Evolutionary conservation across 1,139 yeast genomes (phyloP), one percentile per base, ranked within the genome.

Genomic region (Diutina rugosa): DNA sequence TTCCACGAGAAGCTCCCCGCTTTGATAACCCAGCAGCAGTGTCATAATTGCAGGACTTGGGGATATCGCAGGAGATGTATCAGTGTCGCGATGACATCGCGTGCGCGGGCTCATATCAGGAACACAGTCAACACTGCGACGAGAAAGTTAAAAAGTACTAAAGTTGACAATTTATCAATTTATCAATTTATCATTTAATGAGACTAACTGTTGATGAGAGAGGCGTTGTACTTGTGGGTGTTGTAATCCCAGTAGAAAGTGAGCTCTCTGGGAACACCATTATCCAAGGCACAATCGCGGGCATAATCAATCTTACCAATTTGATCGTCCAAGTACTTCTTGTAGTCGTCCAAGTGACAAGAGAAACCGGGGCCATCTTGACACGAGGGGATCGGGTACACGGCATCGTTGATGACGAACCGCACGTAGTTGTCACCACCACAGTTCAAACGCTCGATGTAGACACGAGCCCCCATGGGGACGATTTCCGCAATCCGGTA

Each of bases 291-390:
- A 16, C 53, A 49, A 16, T 29, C 53, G 6, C 8, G 4, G 14
- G 3, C 16, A 12, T 68, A 70, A 56, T 68, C 63, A 51, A 65
- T 63, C n/a, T 65, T 71, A 6, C 64, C 64, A 56, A 75, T 62
- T 63, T 75, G 72, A 10, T 63, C 60, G 16, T 68, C 65, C 32
- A 76, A 68, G 56, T 72, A 69, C 1, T 63, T 59, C 57, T 67
- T 67, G 60, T 70, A 84, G 51, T 75, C 74, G 4, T 69, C 65
- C 52, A 80, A 64, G 53, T 73, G 68, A 69, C 87, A 81, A 7
- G 84, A 76, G 64, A 79, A 82, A 0, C 84, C 84, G 0, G 85
- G 84, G 3, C 86, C 86, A 52, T 64, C 61, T 55, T 71, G 69
- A 66, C 87, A 83, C 32, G 65, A 66, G 10, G 76, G 74, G 51